These are phyloP conservation scores for Chloris gayana DNA, from an alignment of 176 grass and related monocot species.

Conservation along the genomic window DNA sequence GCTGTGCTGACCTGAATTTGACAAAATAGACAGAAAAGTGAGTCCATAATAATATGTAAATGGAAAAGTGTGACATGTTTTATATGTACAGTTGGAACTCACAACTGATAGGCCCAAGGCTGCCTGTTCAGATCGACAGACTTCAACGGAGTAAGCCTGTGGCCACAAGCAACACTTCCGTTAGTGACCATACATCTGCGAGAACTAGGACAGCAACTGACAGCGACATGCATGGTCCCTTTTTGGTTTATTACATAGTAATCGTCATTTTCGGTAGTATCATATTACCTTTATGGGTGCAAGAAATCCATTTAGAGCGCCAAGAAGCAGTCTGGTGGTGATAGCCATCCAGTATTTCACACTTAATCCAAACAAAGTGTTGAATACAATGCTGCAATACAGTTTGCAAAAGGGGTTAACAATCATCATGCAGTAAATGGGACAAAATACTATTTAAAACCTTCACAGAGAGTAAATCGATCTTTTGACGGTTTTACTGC, in stretches of 20 bases:
- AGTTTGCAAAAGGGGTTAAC: not conserved
- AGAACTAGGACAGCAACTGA: not conserved
- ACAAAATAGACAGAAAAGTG: too few species aligned
- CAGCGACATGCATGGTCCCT: not conserved
- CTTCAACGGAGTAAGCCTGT: slow-evolving; percentile 81
- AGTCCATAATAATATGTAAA: too few species aligned
- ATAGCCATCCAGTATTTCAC: slow-evolving; percentile 77
- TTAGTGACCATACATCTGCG: not conserved
- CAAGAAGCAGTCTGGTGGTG: slow-evolving; percentile 66
- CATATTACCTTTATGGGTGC: slow-evolving; percentile 44
- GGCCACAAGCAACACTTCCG: not conserved
- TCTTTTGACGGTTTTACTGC: too few species aligned
- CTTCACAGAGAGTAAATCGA: too few species aligned
- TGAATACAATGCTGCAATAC: slow-evolving; percentile 59
- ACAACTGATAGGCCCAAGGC: slow-evolving; percentile 71
- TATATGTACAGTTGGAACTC: too few species aligned
- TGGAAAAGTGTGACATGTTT: too few species aligned
- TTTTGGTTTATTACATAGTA: not conserved
- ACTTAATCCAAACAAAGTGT: slow-evolving; percentile 77
- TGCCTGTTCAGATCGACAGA: slow-evolving; percentile 70
- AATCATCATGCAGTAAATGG: not conserved
- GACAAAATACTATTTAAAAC: too few species aligned
- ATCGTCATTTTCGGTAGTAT: not conserved
- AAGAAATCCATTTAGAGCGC: slow-evolving; percentile 71
- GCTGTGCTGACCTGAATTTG: slow-evolving; percentile 43